phyloP scores from a whole-genome alignment of 192 early-diverging fungal genomes.

The Backusella westeae region DNA sequence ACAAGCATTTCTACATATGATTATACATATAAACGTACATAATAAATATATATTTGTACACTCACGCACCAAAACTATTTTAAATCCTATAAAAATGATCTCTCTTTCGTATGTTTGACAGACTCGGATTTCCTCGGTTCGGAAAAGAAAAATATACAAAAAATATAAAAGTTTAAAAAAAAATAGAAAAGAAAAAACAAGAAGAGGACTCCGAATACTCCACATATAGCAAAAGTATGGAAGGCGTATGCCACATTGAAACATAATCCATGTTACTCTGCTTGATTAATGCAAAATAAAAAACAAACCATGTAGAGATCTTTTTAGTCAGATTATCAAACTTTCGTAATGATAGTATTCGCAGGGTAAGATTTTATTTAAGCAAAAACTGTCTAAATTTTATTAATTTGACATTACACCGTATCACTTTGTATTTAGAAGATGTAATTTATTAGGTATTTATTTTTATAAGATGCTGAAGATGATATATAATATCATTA shows the following conservation, averaged over 20 bases:
- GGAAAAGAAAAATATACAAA: background rate
- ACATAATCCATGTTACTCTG: background rate
- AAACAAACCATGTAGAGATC: background rate
- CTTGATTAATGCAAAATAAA: background rate
- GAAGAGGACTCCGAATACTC: background rate
- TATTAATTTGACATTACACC: background rate
- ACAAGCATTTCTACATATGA: background rate
- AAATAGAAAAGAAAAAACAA: background rate
- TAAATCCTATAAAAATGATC: background rate
- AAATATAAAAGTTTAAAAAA: background rate
- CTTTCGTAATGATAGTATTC: conserved; percentile 3
- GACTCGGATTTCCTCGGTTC: background rate
- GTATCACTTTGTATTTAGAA: background rate
- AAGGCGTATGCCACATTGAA: background rate
- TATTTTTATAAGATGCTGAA: background rate
- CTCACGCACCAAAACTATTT: background rate
- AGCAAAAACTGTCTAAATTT: background rate
- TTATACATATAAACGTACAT: background rate
- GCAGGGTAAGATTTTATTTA: background rate
- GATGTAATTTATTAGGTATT: background rate
- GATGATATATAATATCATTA: too few species aligned
- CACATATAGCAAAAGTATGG: background rate
- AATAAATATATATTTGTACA: background rate
- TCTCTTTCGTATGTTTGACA: background rate
- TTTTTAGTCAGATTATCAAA: conserved; percentile 4